Conservation (phyloP, 2,329 filamentous ascomycete genomes). For the Microcera coccophila region DNA sequence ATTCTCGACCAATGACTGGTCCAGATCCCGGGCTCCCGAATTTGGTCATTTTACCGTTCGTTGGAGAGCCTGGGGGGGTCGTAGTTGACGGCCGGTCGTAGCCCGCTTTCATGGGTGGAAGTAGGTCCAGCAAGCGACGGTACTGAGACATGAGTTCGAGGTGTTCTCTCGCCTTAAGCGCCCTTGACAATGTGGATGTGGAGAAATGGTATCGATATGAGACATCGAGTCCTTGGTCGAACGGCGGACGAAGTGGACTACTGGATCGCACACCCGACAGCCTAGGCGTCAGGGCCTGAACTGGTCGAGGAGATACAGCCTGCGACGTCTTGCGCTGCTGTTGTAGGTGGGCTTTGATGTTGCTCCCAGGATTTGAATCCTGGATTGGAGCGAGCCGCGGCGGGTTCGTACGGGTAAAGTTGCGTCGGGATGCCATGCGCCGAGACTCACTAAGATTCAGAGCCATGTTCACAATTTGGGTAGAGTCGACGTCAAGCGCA, state of each 20-base stretch:
- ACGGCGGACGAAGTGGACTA: constrained; percentile 46
- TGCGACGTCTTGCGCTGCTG: constrained; percentile 63
- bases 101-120: constrained; percentile 65
- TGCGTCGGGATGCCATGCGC: constrained; percentile 59
- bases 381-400: constrained; percentile 51
- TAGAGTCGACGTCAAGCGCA: constrained; percentile 67
- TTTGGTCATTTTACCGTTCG: constrained; percentile 29
- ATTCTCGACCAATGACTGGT: constrained; percentile 60
- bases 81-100: constrained; percentile 36
- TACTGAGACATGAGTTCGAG: constrained; percentile 86
- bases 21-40: constrained; percentile 27
- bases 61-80: constrained; percentile 42
- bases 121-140: constrained; percentile 68
- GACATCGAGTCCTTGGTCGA: constrained; percentile 42
- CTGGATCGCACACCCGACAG: constrained; percentile 38
- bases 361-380: constrained; percentile 51
- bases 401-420: constrained; percentile 48
- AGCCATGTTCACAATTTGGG: constrained; percentile 90
- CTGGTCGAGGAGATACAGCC: constrained; percentile 57
- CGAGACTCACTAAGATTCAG: constrained; percentile 81
- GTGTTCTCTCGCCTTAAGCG: constrained; percentile 78
- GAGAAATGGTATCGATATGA: constrained; percentile 66
- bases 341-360: constrained; percentile 65
- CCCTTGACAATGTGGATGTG: constrained; percentile 72
- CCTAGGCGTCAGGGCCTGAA: constrained; percentile 40